Conservation (phyloP, 2,329 filamentous ascomycete genomes). For the Cryphonectria naterciae region DNA sequence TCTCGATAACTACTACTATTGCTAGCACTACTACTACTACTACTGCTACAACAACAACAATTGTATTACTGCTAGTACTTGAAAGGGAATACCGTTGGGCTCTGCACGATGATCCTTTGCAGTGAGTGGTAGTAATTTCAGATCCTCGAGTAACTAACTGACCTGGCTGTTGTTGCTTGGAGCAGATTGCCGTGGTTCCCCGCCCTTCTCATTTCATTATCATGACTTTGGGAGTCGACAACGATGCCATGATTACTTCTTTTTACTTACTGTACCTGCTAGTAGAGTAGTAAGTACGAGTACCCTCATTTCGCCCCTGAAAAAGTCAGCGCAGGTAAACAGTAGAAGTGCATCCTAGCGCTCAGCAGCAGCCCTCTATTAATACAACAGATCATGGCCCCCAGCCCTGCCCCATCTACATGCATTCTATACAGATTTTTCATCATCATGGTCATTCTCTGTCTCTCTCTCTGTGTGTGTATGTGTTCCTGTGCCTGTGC, state of each 20-base stretch:
- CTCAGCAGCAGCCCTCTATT: neutral
- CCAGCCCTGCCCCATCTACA: neutral
- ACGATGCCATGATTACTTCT: neutral
- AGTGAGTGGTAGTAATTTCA: neutral
- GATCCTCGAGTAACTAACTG: neutral
- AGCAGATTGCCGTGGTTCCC: neutral
- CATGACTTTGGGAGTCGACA: neutral
- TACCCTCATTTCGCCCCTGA: slow-evolving; percentile 14
- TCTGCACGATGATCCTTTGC: neutral
- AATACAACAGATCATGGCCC: neutral
- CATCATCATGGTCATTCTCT: too few species aligned
- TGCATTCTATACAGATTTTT: neutral
- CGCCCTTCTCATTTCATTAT: neutral
- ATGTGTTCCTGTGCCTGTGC: neutral
- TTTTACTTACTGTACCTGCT: neutral
- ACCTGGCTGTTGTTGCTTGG: neutral
- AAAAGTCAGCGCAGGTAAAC: slow-evolving; percentile 13
- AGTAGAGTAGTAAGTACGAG: neutral
- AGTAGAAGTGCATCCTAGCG: neutral
- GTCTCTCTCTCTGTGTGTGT: neutral
- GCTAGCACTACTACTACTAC: too few species aligned
- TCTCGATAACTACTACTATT: neutral
- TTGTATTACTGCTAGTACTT: too few species aligned
- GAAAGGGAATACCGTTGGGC: too few species aligned
- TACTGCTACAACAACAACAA: too few species aligned